phyloP scores from a whole-genome alignment of 1,284 basidiomycete genomes.

The Cystobasidiaceae sp. region DNA sequence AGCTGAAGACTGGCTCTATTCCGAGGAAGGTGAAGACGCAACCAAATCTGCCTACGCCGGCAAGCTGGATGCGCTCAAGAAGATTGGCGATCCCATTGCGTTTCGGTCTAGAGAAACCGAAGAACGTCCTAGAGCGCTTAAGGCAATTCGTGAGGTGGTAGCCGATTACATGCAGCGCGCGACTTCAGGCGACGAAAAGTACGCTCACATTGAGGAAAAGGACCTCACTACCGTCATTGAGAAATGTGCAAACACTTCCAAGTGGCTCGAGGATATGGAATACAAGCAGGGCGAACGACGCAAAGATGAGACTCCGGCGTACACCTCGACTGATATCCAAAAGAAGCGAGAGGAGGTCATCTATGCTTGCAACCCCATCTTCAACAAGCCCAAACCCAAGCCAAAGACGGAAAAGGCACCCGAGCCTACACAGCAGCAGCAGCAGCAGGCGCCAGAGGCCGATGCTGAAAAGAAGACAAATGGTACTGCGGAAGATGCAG shows the following conservation, averaged over 20 bases:
- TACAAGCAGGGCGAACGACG: slow-evolving; percentile 74
- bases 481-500: no score
- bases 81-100: slow-evolving; percentile 74
- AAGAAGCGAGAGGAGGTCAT: slow-evolving; percentile 85
- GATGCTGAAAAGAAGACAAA: no score
- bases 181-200: slow-evolving; percentile 73
- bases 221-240: slow-evolving; percentile 58
- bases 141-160: slow-evolving; percentile 73
- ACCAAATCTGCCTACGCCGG: slow-evolving; percentile 81
- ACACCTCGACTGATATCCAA: slow-evolving; percentile 70
- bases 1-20: slow-evolving; percentile 92
- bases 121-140: slow-evolving; percentile 64
- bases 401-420: slow-evolving; percentile 47
- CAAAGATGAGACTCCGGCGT: slow-evolving; percentile 77
- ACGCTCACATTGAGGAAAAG: slow-evolving; percentile 77
- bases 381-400: slow-evolving; percentile 67
- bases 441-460: slow-evolving; percentile 51
- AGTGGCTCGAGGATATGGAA: slow-evolving; percentile 88
- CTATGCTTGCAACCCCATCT: slow-evolving; percentile 49
- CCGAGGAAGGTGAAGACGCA: slow-evolving; percentile 89
- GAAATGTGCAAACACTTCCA: slow-evolving; percentile 64
- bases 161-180: slow-evolving; percentile 76
- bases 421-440: slow-evolving; percentile 45
- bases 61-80: slow-evolving; percentile 72
- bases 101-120: slow-evolving; percentile 74